Conservation (phyloP, 2,329 filamentous ascomycete genomes). For the Zymoseptoria ardabiliae region DNA sequence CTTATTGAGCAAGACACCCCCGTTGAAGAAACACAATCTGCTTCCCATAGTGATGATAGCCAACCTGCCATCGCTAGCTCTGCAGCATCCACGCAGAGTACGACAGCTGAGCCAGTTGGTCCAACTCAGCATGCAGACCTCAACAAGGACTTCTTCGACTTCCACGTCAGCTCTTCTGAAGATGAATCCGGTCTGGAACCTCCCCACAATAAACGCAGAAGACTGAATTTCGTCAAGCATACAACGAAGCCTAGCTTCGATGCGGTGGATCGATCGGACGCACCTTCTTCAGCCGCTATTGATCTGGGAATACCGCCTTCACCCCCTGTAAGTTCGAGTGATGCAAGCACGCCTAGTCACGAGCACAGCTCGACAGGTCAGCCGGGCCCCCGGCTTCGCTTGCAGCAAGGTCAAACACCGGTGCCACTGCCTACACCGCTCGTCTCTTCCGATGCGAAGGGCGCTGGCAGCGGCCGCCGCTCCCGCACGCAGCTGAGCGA, state of each 20-base stretch:
- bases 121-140: neutral
- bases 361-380: neutral
- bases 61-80: neutral
- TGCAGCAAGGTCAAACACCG: conserved; percentile 19
- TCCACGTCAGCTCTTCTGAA: neutral
- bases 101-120: neutral
- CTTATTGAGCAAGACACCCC: conserved; percentile 19
- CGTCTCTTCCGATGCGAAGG: conserved; percentile 22
- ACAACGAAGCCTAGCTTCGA: neutral
- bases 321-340: conserved; percentile 29
- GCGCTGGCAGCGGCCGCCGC: neutral
- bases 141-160: neutral
- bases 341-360: conserved; percentile 2
- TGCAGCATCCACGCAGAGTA: neutral
- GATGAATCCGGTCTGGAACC: neutral
- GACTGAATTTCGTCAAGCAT: neutral
- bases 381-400: conserved; percentile 15
- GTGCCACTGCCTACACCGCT: conserved; percentile 23
- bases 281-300: conserved; percentile 9
- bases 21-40: conserved; percentile 13
- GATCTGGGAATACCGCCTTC: conserved; percentile 37
- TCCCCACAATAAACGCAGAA: conserved; percentile 6
- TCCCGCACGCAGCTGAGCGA: neutral
- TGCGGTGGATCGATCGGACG: neutral
- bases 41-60: neutral